Conservation (phyloP, 2,329 filamentous ascomycete genomes). For the Capronia americana region DNA sequence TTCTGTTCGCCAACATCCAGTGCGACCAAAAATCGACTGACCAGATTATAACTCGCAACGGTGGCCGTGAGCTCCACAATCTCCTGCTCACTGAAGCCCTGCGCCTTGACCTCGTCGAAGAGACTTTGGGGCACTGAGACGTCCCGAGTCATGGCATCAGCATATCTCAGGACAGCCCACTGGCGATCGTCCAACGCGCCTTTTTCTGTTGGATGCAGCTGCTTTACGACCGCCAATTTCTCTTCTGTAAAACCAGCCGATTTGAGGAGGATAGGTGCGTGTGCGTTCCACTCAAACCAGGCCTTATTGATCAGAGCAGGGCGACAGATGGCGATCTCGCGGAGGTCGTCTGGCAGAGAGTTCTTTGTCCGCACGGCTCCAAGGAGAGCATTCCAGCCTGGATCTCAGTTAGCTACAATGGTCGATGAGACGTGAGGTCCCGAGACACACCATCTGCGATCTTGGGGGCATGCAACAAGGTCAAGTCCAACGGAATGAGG, state of each 20-base stretch:
- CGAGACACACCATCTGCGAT: slow-evolving; percentile 55
- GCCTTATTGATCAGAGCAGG: slow-evolving; percentile 81
- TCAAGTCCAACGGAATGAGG: slow-evolving; percentile 60
- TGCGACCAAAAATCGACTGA: slow-evolving; percentile 83
- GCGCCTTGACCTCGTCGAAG: slow-evolving; percentile 65
- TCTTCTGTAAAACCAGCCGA: slow-evolving; percentile 63
- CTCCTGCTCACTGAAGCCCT: slow-evolving; percentile 71
- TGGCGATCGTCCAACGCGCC: slow-evolving; percentile 53
- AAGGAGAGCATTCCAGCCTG: slow-evolving; percentile 63
- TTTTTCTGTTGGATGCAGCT: slow-evolving; percentile 44
- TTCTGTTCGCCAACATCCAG: slow-evolving; percentile 67
- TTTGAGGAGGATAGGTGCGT: slow-evolving; percentile 73
- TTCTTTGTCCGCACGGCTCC: slow-evolving; percentile 62
- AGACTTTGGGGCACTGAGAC: slow-evolving; percentile 72
- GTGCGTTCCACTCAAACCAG: slow-evolving; percentile 85
- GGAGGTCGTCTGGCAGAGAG: slow-evolving; percentile 58
- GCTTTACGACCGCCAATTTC: slow-evolving; percentile 55
- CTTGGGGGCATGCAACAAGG: slow-evolving; percentile 61
- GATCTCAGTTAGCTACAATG: not conserved
- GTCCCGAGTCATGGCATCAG: slow-evolving; percentile 82
- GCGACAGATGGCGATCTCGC: slow-evolving; percentile 80
- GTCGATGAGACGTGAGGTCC: not conserved
- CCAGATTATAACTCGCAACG: slow-evolving; percentile 88
- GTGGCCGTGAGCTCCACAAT: slow-evolving; percentile 84
- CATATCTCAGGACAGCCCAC: slow-evolving; percentile 73